Evolutionary conservation across 1,284 basidiomycete genomes (phyloP), one percentile per base, ranked within the genome.

Genomic region (Lentinula novae-zelandiae): DNA sequence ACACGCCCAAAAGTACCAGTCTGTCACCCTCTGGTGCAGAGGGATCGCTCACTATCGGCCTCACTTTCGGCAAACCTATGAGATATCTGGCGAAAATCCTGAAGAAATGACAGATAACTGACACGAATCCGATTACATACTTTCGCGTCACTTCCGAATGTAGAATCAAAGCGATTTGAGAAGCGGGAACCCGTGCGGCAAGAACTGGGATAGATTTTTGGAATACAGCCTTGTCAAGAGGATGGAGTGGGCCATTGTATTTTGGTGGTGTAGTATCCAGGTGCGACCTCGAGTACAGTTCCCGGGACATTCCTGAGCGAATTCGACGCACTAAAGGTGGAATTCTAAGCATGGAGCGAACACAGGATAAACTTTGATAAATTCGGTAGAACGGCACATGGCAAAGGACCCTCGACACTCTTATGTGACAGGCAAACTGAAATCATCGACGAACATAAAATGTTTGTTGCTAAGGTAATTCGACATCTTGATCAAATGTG

Each of bases 41-140:
- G 12, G 82, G 78, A 68, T 85, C 81, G 34, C 73, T 72, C 1
- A 84, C 73, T 9, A 94, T 85, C 27, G 74, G 82, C 61, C 81
- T 84, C 22, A 87, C 72, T 74, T 83, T 89, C 9, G 87, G 86
- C 4, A 93, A 69, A 72, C 90, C 83, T 66, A 93, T 75, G 44
- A 87, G 67, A 17, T 73, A 73, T 50, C 85, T 87, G 65, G 8
- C 13, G 36, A 6, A 48, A 10, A 15, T 12, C 40, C 8, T 31
- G 60, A 20, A 64, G 36, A 3, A 58, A 58, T 20, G 34, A 42
- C 27, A 42, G 15, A 50, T 42, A 50, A 22, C 52, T 39, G 44
- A 39, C 12, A 63, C 50, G 59, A 42, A 40, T 36, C 17, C 5
- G 39, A 15, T 10, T 10, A 73, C 81, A 58, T 66, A 92, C 90